Evolutionary conservation across 202 grass and related monocot genomes (phyloP).

Genomic region (Eragrostis tef): DNA sequence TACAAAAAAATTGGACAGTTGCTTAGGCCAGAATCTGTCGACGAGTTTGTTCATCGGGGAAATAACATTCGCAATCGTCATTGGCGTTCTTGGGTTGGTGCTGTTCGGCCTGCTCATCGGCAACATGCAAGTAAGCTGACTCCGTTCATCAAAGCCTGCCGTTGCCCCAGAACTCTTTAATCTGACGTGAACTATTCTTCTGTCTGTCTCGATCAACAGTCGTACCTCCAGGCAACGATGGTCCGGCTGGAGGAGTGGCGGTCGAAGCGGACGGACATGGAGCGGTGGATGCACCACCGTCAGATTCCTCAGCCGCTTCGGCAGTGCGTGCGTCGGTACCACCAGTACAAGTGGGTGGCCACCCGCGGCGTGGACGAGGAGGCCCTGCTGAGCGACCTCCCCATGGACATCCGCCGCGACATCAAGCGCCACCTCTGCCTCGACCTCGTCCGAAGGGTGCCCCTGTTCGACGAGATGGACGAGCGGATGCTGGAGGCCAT

Average conservation of each 20-base stretch:
- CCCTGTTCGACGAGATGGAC: conserved; percentile 97
- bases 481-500: conserved; percentile 91
- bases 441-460: conserved; percentile 77
- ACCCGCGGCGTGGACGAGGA: conserved; percentile 90
- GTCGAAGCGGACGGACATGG: conserved; percentile 81
- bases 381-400: conserved; percentile 69
- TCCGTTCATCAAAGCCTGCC: not conserved
- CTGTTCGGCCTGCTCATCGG: conserved; percentile 92
- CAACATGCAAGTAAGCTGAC: conserved; percentile 86
- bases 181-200: conserved; percentile 2
- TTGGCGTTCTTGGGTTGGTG: conserved; percentile 81
- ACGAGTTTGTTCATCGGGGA: conserved; percentile 78
- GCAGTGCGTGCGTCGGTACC: conserved; percentile 74
- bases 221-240: conserved; percentile 85
- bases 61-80: conserved; percentile 75
- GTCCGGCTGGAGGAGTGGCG: conserved; percentile 92
- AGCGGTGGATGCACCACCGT: conserved; percentile 94
- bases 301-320: conserved; percentile 78
- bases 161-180: not conserved
- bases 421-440: conserved; percentile 96
- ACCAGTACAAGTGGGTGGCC: conserved; percentile 87
- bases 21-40: conserved; percentile 81
- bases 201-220: conserved; percentile 49
- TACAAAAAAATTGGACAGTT: conserved; percentile 43
- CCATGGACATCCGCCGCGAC: conserved; percentile 80